These are phyloP conservation scores for Calocera viscosa DNA, from an alignment of 768 basidiomycete species.

Conservation along the genomic window DNA sequence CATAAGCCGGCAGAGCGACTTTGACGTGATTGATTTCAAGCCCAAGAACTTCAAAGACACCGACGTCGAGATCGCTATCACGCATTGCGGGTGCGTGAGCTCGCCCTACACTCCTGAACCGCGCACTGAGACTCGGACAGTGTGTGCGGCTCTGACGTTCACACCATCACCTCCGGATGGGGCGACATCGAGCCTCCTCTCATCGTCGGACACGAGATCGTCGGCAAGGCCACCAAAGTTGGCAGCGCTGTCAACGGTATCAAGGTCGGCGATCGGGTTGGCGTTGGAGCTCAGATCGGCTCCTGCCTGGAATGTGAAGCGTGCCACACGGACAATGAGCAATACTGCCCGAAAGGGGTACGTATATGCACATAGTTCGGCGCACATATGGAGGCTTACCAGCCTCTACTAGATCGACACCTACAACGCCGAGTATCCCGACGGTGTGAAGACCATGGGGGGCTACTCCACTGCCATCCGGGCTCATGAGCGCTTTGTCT, in stretches of 20 bases:
- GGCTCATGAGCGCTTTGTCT: slow-evolving; percentile 39
- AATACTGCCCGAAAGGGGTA: slow-evolving; percentile 40
- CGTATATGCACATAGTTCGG: slow-evolving; percentile 38
- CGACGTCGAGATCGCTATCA: slow-evolving; percentile 46
- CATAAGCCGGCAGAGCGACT: slow-evolving; percentile 12
- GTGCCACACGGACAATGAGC: slow-evolving; percentile 42
- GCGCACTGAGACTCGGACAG: background rate
- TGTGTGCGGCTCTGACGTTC: slow-evolving; percentile 13
- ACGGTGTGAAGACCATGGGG: slow-evolving; percentile 20
- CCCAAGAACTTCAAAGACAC: slow-evolving; percentile 42
- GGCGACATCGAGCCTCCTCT: slow-evolving; percentile 19
- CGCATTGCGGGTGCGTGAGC: slow-evolving; percentile 28
- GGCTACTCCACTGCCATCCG: slow-evolving; percentile 42
- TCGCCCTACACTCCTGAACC: background rate
- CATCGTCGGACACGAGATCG: slow-evolving; percentile 37
- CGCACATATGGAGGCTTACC: slow-evolving; percentile 16
- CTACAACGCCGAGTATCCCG: slow-evolving; percentile 17
- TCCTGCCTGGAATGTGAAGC: slow-evolving; percentile 39
- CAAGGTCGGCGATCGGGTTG: slow-evolving; percentile 47
- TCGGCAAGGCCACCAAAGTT: slow-evolving; percentile 41
- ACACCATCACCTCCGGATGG: slow-evolving; percentile 30
- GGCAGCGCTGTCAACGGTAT: slow-evolving; percentile 43
- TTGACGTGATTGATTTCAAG: slow-evolving; percentile 29
- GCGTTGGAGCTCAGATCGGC: slow-evolving; percentile 41
- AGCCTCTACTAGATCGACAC: background rate